These are phyloP conservation scores for Prunus padus DNA, from an alignment of 306 rosid genomes.

Conservation along the genomic window DNA sequence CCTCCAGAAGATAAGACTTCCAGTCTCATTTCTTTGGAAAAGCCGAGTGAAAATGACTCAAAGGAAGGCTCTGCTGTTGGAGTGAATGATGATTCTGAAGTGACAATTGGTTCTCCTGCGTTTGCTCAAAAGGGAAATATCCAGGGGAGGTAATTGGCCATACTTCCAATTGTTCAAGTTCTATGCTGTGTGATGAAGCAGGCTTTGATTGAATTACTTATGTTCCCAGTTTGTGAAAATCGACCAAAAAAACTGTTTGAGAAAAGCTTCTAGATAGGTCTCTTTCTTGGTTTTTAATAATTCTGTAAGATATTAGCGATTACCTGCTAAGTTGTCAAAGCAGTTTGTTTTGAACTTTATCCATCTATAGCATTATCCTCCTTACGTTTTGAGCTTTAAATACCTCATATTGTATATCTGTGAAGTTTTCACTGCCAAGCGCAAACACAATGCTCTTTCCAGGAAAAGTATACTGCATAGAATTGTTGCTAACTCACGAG, in stretches of 20 bases:
- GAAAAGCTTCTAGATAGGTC: constrained; percentile 1
- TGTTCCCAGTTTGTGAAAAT: neutral
- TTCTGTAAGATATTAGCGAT: neutral
- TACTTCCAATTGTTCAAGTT: neutral
- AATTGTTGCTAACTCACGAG: neutral
- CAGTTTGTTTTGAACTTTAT: neutral
- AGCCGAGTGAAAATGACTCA: constrained; percentile 1
- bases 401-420: neutral
- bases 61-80: constrained; percentile 18
- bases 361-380: neutral
- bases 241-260: too few species aligned
- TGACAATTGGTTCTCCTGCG: constrained; percentile 26
- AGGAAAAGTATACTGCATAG: neutral
- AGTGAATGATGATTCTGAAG: constrained; percentile 29
- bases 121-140: constrained; percentile 41
- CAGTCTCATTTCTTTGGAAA: constrained; percentile 16
- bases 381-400: neutral
- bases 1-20: constrained; percentile 26
- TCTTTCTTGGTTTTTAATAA: neutral
- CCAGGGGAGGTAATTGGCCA: constrained; percentile 44
- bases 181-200: neutral
- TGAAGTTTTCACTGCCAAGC: neutral
- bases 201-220: neutral
- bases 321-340: neutral
- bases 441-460: neutral